These are phyloP conservation scores for Fusarium torreyae DNA, from an alignment of 2,329 filamentous ascomycete species.

Conservation along the genomic window DNA sequence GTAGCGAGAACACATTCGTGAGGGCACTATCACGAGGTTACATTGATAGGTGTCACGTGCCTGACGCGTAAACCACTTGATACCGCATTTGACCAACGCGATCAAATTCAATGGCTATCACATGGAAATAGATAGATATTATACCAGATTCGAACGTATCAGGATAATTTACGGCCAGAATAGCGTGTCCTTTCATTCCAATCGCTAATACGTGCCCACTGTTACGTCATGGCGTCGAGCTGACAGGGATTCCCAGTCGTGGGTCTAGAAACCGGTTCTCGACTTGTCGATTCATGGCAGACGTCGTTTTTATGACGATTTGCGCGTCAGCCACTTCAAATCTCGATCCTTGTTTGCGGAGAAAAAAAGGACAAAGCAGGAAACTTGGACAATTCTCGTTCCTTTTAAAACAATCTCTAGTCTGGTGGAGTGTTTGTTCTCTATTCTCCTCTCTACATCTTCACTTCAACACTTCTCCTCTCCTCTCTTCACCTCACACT, in stretches of 20 bases:
- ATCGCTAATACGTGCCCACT: not conserved
- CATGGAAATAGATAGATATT: too few species aligned
- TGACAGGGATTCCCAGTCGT: constrained; percentile 1
- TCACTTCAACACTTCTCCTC: constrained; percentile 1
- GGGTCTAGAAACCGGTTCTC: constrained; percentile 25
- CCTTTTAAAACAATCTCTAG: constrained; percentile 19
- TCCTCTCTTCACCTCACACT: constrained; percentile 2
- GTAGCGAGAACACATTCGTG: too few species aligned
- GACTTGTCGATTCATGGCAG: constrained; percentile 26
- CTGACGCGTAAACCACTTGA: too few species aligned
- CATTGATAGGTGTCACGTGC: too few species aligned
- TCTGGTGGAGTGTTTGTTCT: constrained; percentile 25
- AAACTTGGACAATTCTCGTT: constrained; percentile 5
- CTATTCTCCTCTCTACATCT: constrained; percentile 36
- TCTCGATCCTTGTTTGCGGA: constrained; percentile 20
- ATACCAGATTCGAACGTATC: too few species aligned
- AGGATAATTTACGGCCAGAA: too few species aligned
- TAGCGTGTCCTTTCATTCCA: too few species aligned
- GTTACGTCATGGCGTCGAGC: constrained; percentile 16
- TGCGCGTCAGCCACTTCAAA: constrained; percentile 32
- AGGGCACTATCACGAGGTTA: too few species aligned
- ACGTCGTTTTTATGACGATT: constrained; percentile 39
- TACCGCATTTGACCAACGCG: too few species aligned
- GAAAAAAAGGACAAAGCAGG: constrained; percentile 20
- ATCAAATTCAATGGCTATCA: too few species aligned